Percentiles rank a stretch among this genome's conserved stretches.
Conservation (phyloP, 1,284 basidiomycete genomes). For the Fomitopsis schrenkii region DNA sequence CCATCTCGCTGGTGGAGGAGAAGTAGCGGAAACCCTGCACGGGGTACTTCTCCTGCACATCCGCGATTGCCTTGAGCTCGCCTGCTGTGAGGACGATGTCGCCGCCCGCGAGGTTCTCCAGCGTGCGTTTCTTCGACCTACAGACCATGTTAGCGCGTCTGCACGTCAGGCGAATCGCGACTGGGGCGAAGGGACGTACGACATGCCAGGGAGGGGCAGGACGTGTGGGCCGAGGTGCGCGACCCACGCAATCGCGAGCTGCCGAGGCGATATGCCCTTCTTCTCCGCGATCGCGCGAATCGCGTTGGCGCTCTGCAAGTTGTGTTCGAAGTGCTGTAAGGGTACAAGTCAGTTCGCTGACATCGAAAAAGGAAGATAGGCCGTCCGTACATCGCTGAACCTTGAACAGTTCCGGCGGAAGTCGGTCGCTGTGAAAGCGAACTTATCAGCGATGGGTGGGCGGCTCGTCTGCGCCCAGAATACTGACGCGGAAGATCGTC, state of each 20-base stretch:
- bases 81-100: slow-evolving; percentile 36
- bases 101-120: slow-evolving; percentile 42
- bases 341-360: background rate
- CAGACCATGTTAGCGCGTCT: background rate
- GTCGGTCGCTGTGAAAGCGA: slow-evolving; percentile 22
- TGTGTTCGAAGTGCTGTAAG: slow-evolving; percentile 42
- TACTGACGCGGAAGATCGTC: slow-evolving; percentile 36
- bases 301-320: slow-evolving; percentile 47
- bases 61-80: slow-evolving; percentile 34
- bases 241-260: slow-evolving; percentile 65
- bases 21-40: slow-evolving; percentile 25
- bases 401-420: slow-evolving; percentile 28
- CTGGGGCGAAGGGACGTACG: slow-evolving; percentile 26
- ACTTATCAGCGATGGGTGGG: background rate
- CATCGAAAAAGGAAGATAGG: background rate
- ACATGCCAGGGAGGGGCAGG: slow-evolving; percentile 52
- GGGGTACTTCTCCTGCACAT: slow-evolving; percentile 18
- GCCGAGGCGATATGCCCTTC: slow-evolving; percentile 48
- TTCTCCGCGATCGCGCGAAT: slow-evolving; percentile 40
- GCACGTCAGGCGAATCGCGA: background rate
- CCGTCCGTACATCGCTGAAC: slow-evolving; percentile 22
- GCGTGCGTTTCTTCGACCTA: slow-evolving; percentile 33
- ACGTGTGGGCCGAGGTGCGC: slow-evolving; percentile 39
- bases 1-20: slow-evolving; percentile 6
- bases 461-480: too few relatives aligned